Base-by-base conservation (phyloP, 129 eudicot species). In the Heracleum sosnowskyi region DNA sequence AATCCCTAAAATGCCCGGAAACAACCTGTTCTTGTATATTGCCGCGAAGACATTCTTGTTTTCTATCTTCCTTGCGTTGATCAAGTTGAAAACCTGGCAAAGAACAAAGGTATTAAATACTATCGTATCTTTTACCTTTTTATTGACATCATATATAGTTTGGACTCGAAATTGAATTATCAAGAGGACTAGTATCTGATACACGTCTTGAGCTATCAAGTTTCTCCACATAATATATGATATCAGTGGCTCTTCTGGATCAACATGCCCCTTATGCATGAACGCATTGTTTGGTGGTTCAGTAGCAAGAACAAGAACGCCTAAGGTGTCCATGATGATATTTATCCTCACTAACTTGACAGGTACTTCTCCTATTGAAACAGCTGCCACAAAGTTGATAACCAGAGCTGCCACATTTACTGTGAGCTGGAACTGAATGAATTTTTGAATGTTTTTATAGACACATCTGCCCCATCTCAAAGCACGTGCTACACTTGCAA, bases 151-250 rank as follows among this genome's bases (percentile, higher is more conserved):
- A 36, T 86, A 77, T 22, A 89, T 72, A 0, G 75, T 41, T 31
- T 81, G 53, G 0, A 87, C 89, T 34, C 29, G 73, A 68, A 89
- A 89, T 76, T 86, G 88, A 12, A 89, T 60, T 15, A 81, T 71
- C 78, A 78, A 75, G 17, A 89, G 80, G 29, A 86, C 75, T 13
- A 66, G 24, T 26, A 86, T 81, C 55, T 89, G 93, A 36, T 77
- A 89, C 1, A 81, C 24, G 22, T 87, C 87, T 72, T 84, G 90
- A 76, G 84, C 79, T n/a, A 83, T 24, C 44, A 90, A 7, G 73
- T 90, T 90, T 77, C 91, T 85, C 91, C 91, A 90, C 94, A 87
- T 87, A 22, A 87, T 46, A 16, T 84, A 86, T 79, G 85, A 85
- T 73, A 90, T 82, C 6, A 90, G 90, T 18, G 90, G 88, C 51